Evolutionary conservation across 805 yeast species (phyloP).

Genomic region (Metschnikowia anglica): DNA sequence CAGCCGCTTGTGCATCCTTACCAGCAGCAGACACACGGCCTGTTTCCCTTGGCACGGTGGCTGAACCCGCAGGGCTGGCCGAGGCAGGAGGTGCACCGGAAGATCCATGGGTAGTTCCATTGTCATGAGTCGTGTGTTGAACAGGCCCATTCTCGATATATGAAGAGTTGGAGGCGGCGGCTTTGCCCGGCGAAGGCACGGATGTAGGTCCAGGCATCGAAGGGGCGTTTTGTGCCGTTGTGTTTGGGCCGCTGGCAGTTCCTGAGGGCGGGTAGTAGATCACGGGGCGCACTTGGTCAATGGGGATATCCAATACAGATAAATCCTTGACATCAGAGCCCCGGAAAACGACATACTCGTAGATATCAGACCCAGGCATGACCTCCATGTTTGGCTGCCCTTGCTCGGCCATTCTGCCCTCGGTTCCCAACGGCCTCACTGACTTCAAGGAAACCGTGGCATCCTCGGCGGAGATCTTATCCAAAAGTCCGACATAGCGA

Average conservation of each 20-base stretch:
- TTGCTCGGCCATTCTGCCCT: conserved; percentile 65
- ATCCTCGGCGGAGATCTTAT: conserved; percentile 82
- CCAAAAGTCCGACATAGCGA: conserved; percentile 86
- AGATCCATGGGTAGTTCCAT: conserved; percentile 16
- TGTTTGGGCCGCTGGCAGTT: conserved; percentile 1
- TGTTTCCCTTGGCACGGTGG: conserved; percentile 16
- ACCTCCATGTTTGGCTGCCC: conserved; percentile 70
- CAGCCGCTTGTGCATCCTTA: background rate
- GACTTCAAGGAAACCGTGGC: conserved; percentile 82
- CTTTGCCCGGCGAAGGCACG: conserved; percentile 2
- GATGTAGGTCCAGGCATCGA: conserved; percentile 27
- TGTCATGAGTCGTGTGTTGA: conserved; percentile 15
- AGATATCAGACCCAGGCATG: conserved; percentile 65
- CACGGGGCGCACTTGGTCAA: conserved; percentile 61
- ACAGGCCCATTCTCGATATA: conserved; percentile 10
- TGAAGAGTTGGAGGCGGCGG: conserved; percentile 4
- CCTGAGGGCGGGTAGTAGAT: conserved; percentile 3
- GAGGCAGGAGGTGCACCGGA: conserved; percentile 15
- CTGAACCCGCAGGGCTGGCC: conserved; percentile 15
- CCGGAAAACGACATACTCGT: conserved; percentile 77
- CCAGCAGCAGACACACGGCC: conserved; percentile 1
- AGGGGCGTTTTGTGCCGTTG: conserved; percentile 20
- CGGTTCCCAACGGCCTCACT: conserved; percentile 88
- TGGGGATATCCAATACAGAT: conserved; percentile 72
- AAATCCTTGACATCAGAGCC: conserved; percentile 92